Conservation (phyloP, 495 filamentous ascomycete species). For the Hypoxylon fragiforme region DNA sequence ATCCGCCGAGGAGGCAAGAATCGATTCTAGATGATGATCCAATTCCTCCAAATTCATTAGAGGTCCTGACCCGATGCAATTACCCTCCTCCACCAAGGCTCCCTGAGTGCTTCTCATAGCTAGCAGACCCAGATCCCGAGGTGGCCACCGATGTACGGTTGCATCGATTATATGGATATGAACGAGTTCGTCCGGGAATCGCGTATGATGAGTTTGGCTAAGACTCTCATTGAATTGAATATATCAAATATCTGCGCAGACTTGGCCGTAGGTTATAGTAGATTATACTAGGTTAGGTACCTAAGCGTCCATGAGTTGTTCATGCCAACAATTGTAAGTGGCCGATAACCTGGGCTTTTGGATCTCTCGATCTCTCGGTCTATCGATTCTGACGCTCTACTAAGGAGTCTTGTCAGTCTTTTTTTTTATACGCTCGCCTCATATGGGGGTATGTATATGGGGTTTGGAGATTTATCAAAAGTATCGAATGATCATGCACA, state of each 20-base stretch:
- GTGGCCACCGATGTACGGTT: constrained; percentile 15
- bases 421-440: constrained; percentile 21
- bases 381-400: constrained; percentile 12
- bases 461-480: constrained; percentile 11
- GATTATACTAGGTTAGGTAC: too few relatives aligned
- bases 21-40: constrained; percentile 29
- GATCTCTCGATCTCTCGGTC: too few relatives aligned
- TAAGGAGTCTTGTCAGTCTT: constrained; percentile 21
- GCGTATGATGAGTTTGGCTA: constrained; percentile 29
- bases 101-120: constrained; percentile 36
- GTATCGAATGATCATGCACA: constrained; percentile 37
- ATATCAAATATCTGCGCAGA: constrained; percentile 12
- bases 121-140: constrained; percentile 29
- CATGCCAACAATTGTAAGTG: too few relatives aligned
- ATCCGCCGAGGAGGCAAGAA: constrained; percentile 26
- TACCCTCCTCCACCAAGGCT: constrained; percentile 32
- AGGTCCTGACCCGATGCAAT: constrained; percentile 22
- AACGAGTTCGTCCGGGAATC: constrained; percentile 31
- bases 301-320: too few relatives aligned
- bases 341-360: constrained; percentile 3
- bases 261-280: constrained; percentile 8
- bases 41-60: constrained; percentile 30
- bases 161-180: constrained; percentile 39
- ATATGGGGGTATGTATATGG: constrained; percentile 3
- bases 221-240: constrained; percentile 42